Conservation (phyloP, 75 land plant genomes). For the Cryptomeria japonica region DNA sequence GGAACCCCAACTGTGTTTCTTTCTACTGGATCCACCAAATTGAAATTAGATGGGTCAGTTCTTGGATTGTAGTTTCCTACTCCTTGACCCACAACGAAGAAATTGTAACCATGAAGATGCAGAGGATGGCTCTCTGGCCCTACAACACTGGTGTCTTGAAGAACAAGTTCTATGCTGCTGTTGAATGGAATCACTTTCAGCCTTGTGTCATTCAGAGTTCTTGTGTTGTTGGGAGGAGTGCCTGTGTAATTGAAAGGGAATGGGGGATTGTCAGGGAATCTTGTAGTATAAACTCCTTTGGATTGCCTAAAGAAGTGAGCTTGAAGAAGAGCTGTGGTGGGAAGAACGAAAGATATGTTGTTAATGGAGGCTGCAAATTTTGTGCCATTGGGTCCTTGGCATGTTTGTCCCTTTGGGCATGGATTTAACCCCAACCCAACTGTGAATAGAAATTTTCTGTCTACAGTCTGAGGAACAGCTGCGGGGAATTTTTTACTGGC, state of each 20-base stretch:
- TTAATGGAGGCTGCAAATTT: slow-evolving; percentile 24
- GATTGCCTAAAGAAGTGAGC: slow-evolving; percentile 40
- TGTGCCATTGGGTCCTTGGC: slow-evolving; percentile 39
- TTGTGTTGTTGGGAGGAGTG: slow-evolving; percentile 14
- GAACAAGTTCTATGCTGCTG: slow-evolving; percentile 23
- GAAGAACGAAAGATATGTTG: slow-evolving; percentile 36
- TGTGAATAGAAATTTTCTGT: slow-evolving; percentile 25
- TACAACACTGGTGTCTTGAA: slow-evolving; percentile 26
- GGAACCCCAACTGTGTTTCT: slow-evolving; percentile 41
- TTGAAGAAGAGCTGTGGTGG: slow-evolving; percentile 37
- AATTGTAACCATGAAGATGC: slow-evolving; percentile 46
- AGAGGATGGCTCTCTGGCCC: slow-evolving; percentile 38
- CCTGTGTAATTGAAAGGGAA: slow-evolving; percentile 43
- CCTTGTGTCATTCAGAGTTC: slow-evolving; percentile 20
- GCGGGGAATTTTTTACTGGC: slow-evolving; percentile 28
- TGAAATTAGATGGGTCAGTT: slow-evolving; percentile 26
- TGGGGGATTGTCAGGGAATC: slow-evolving; percentile 49
- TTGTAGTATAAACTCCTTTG: slow-evolving; percentile 33
- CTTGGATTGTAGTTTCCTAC: slow-evolving; percentile 35
- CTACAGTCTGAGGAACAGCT: slow-evolving; percentile 25
- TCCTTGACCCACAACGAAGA: slow-evolving; percentile 39
- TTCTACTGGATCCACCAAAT: slow-evolving; percentile 32
- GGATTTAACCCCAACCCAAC: slow-evolving; percentile 36
- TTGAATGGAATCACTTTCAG: slow-evolving; percentile 21
- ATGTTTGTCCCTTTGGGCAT: slow-evolving; percentile 34